Base-by-base conservation (phyloP, 176 grass and related monocot genomes). In the Oropetium thomaeum region DNA sequence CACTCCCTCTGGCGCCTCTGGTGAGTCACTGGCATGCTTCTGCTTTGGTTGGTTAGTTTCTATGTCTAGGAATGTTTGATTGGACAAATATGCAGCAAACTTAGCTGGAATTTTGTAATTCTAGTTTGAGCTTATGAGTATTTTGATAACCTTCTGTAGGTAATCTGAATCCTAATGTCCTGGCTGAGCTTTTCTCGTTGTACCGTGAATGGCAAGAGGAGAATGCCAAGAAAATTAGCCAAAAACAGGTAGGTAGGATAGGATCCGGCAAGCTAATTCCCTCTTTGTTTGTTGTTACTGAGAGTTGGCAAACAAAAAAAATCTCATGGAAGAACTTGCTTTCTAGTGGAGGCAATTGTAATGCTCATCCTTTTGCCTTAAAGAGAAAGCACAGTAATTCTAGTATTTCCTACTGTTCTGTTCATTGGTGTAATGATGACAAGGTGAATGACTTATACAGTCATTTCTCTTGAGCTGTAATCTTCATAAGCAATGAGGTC, bases 201-300 rank as follows among this genome's bases (percentile, higher is more conserved):
- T 95, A 90, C 43, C 84, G 82, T 5, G 81, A 99, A 84, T 92
- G 84, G 89, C 89, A 99, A 79, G 96, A 99, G 78, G 87, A 92
- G 53, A 90, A 88, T 77, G 82, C 84, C 54, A 95, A 92, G 71
- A 83, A 92, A 78, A 99, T 92, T 48, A 88, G 87, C 73, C 72
- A 65, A 78, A 90, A 65, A 22, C 91, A 95, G 86, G 92, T 97
- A 59, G 9, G 23, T 25, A 55, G 49, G 61, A 44, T 25, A 55
- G 49, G 61, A 44, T 74, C 25, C 38, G 69, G 32, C 44, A 29
- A 55, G 27, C 32, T 11, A 79, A 15, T 26, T 25, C 40, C 69
- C 0, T 81, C 5, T 67, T 43, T 44, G 47, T 72, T 35, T 44
- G 47, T 44, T 68, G 40, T 12, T 58, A 33, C 48, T 82, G 30